Conservation (phyloP, 352 stramenopile genomes). For the Thraustochytrium striatum region DNA sequence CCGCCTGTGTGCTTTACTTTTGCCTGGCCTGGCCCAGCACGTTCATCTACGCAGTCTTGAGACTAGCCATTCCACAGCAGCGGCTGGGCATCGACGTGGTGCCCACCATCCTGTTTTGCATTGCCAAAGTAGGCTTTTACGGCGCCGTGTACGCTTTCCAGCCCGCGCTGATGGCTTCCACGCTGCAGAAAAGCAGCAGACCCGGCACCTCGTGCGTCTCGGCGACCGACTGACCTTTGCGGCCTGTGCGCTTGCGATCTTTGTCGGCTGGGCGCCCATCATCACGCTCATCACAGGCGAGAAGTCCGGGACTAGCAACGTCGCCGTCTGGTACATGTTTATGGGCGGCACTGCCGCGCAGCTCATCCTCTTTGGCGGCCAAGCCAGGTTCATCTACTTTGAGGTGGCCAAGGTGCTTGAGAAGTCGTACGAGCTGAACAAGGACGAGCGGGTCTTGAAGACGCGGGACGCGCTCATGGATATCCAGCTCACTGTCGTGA, state of each 20-base stretch:
- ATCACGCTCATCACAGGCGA: neutral
- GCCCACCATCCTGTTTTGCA: conserved; percentile 1
- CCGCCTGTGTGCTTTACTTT: no score
- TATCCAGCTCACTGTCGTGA: neutral
- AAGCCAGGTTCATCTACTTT: conserved; percentile 1
- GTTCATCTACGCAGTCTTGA: neutral
- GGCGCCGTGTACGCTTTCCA: conserved; percentile 2
- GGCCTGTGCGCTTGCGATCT: neutral
- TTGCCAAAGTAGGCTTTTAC: conserved; percentile 33
- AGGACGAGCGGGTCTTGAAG: neutral
- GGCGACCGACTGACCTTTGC: neutral
- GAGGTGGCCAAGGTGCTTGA: conserved; percentile 18
- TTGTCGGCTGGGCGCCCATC: neutral
- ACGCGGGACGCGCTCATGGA: neutral
- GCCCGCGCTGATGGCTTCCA: conserved; percentile 1
- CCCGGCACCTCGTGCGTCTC: neutral
- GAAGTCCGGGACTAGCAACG: neutral
- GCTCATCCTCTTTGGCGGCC: conserved; percentile 8
- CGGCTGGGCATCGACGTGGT: neutral
- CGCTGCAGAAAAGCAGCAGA: neutral
- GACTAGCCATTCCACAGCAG: neutral
- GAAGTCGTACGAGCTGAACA: neutral
- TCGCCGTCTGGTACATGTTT: neutral
- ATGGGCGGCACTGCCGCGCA: conserved; percentile 5
- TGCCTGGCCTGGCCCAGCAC: neutral